Evolutionary conservation across 179 eudicot genomes (phyloP), one percentile per base, ranked within the genome.

Genomic region (Camellia oleifera): DNA sequence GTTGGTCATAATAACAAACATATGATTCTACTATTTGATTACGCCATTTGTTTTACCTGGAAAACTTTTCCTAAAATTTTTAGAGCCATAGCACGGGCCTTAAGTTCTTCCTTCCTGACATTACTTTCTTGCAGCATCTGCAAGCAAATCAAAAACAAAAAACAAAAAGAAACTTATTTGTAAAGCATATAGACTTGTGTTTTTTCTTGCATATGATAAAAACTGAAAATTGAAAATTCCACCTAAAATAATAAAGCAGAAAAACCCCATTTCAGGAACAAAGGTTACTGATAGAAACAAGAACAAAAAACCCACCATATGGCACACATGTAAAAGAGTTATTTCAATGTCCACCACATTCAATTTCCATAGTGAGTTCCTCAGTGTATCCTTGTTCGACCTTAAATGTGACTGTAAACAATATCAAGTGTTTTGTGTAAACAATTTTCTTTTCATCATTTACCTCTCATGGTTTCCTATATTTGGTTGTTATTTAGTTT

Each of bases 341-440:
- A 94, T 87, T 88, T 95, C 98, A 53, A 95, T 94, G 78, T 95
- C 98, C 13, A 94, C 99, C 2, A 94, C 99, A 86, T 94, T 94
- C 85, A 95, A 70, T 79, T 94, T 95, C 99, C 99, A 95, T 1
- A 95, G 72, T 1, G 99, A 94, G 88, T 84, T 94, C 94, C 94
- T 92, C 64, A 95, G 90, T 14, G 88, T 85, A n/a, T 94, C 96
- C 81, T 89, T 93, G 83, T 92, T 94, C 48, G 77, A 81, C 64
- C 85, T 82, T 57, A 89, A 80, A 78, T 93, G 97, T 53, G 98
- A 86, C 23, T 20, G 40, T 32, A 32, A 32, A 32, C 40, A 32
- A 32, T 32, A 32, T 32, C 40, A 32, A 32, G 2, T 32, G 8
- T 26, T 8, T 18, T 63, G 40, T 1, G 42, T 63, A 8, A 63